Conservation (phyloP, 2,329 filamentous ascomycete species). For the Conoideocrella luteorostrata region DNA sequence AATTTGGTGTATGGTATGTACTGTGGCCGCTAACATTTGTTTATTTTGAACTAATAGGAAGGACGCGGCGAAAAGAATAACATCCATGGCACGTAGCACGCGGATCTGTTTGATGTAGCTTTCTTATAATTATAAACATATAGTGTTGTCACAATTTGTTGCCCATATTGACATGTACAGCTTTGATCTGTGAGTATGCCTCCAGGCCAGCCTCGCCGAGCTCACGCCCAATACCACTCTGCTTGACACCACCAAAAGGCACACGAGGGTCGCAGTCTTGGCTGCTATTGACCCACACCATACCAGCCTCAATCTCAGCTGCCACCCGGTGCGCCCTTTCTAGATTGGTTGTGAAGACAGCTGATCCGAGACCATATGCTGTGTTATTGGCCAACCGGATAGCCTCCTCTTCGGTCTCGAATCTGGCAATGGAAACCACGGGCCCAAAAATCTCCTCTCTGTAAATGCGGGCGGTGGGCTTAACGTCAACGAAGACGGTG, state of each 20-base stretch:
- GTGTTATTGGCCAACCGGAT: conserved; percentile 41
- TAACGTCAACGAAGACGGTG: conserved; percentile 37
- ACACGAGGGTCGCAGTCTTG: conserved; percentile 2
- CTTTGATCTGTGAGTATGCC: no score
- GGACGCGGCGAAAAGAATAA: no score
- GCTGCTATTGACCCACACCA: conserved; percentile 39
- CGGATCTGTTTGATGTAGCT: no score
- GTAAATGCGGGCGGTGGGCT: conserved; percentile 30
- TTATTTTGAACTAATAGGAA: no score
- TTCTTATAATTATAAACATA: no score
- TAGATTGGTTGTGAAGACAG: conserved; percentile 69
- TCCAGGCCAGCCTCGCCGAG: no score
- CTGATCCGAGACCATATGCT: conserved; percentile 62
- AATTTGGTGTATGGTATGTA: no score
- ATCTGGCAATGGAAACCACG: conserved; percentile 33
- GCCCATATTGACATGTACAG: no score
- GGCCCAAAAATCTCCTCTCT: conserved; percentile 39
- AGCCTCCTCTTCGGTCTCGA: conserved; percentile 35
- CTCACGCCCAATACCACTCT: conserved; percentile 7
- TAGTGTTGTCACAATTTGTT: no score
- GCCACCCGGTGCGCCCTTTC: conserved; percentile 71
- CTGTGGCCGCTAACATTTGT: no score
- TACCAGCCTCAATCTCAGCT: conserved; percentile 63
- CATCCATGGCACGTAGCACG: no score
- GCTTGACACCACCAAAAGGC: conserved; percentile 7